phyloP scores from a whole-genome alignment of 352 stramenopile genomes.

The Peronospora destructor region DNA sequence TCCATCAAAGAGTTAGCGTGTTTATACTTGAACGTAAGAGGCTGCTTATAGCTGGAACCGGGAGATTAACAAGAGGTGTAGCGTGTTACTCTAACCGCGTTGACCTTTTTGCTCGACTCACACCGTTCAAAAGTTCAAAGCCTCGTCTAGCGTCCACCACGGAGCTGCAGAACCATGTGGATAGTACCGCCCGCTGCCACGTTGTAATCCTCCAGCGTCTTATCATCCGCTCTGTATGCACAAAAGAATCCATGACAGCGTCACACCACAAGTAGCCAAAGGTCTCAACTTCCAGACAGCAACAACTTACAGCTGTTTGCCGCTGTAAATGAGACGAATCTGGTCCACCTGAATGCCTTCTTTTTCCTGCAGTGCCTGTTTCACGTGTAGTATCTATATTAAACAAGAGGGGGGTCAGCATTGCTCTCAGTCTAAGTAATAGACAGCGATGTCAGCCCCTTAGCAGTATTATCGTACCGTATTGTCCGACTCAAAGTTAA shows the following conservation, averaged over 20 bases:
- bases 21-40: slow-evolving; percentile 11
- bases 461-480: slow-evolving; percentile 33
- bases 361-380: slow-evolving; percentile 97
- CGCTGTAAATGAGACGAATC: slow-evolving; percentile 94
- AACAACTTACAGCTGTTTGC: slow-evolving; percentile 89
- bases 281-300: background rate
- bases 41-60: slow-evolving; percentile 11
- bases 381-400: slow-evolving; percentile 91
- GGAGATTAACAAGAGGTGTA: background rate
- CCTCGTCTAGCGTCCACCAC: slow-evolving; percentile 73
- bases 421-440: background rate
- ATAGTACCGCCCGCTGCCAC: slow-evolving; percentile 94
- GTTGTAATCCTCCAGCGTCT: slow-evolving; percentile 95
- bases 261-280: background rate
- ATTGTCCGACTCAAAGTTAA: slow-evolving; percentile 86
- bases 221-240: slow-evolving; percentile 85
- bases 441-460: too few species aligned
- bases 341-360: slow-evolving; percentile 92
- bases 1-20: slow-evolving; percentile 4
- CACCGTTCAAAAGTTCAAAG: slow-evolving; percentile 7
- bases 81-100: slow-evolving; percentile 27
- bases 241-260: slow-evolving; percentile 1
- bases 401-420: slow-evolving; percentile 2
- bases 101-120: background rate
- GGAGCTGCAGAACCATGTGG: slow-evolving; percentile 98